phyloP scores from a whole-genome alignment of 352 stramenopile genomes.

The Salisapilia sapeloensis region DNA sequence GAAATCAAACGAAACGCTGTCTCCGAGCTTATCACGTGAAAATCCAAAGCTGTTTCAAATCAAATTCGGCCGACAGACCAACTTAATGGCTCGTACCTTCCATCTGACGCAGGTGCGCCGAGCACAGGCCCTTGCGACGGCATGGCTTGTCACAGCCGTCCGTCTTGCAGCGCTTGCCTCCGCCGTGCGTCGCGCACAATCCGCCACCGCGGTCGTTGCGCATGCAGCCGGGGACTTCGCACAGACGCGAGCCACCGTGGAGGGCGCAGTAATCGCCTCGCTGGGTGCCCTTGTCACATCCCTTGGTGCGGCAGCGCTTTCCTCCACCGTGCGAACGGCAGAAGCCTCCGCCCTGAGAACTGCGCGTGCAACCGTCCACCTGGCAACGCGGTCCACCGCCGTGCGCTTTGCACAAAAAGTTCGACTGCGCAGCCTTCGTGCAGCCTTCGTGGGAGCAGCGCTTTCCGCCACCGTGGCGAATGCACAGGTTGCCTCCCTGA shows the following conservation, averaged over 20 bases:
- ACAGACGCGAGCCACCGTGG: slow-evolving; percentile 72
- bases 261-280: slow-evolving; percentile 73
- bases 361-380: slow-evolving; percentile 36
- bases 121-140: slow-evolving; percentile 70
- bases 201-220: slow-evolving; percentile 74
- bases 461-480: slow-evolving; percentile 73
- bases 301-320: slow-evolving; percentile 72
- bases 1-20: too few relatives aligned
- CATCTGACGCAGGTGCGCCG: slow-evolving; percentile 37
- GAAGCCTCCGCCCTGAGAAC: slow-evolving; percentile 61
- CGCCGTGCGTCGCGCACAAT: slow-evolving; percentile 56
- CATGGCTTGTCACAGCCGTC: slow-evolving; percentile 57
- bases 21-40: too few relatives aligned
- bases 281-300: slow-evolving; percentile 78
- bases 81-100: background rate
- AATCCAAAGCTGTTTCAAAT: background rate
- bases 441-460: slow-evolving; percentile 63
- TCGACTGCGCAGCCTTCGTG: slow-evolving; percentile 67
- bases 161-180: slow-evolving; percentile 63
- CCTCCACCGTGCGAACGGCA: slow-evolving; percentile 76
- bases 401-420: slow-evolving; percentile 78
- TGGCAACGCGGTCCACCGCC: slow-evolving; percentile 70
- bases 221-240: slow-evolving; percentile 63
- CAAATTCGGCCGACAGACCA: background rate
- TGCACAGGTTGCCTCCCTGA: slow-evolving; percentile 70